A percentile compares a stretch with the other conserved stretches of the same genome.
Conservation (phyloP, 495 filamentous ascomycete species). For the Massariosphaeria phaeospora region DNA sequence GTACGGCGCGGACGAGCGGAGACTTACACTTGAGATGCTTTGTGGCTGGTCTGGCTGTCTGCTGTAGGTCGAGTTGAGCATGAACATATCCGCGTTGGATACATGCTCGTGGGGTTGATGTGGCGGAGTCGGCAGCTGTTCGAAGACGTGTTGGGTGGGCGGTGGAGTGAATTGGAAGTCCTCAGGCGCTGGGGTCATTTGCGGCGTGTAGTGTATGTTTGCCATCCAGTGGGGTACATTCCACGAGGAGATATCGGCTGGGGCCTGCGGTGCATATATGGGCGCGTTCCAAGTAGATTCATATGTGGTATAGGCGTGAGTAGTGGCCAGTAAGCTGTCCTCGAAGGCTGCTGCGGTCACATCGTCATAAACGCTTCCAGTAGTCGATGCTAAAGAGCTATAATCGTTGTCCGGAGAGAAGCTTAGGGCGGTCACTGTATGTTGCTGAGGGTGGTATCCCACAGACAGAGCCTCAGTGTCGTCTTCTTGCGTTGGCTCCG, state of each 20-base stretch:
- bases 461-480: neutral
- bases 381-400: slow-evolving; percentile 1
- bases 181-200: neutral
- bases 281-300: slow-evolving; percentile 9
- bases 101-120: slow-evolving; percentile 5
- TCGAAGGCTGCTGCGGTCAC: slow-evolving; percentile 14
- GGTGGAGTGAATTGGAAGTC: slow-evolving; percentile 8
- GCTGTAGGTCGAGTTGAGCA: too few species aligned
- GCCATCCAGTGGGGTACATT: slow-evolving; percentile 17
- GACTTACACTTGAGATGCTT: too few species aligned
- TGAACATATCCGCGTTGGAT: slow-evolving; percentile 3
- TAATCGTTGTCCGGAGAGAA: neutral
- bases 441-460: slow-evolving; percentile 1
- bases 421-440: neutral
- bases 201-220: slow-evolving; percentile 6
- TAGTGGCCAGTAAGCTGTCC: slow-evolving; percentile 1
- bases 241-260: slow-evolving; percentile 5
- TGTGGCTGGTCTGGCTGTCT: too few species aligned
- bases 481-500: neutral
- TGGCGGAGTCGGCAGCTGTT: slow-evolving; percentile 8
- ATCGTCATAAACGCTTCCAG: neutral
- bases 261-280: slow-evolving; percentile 3
- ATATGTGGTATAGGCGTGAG: slow-evolving; percentile 1
- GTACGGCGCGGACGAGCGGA: too few species aligned
- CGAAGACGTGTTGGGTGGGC: slow-evolving; percentile 4